Evolutionary conservation across 257 asterid species (phyloP), one percentile per base, ranked within the genome.

Genomic region (Capsicum pubescens): DNA sequence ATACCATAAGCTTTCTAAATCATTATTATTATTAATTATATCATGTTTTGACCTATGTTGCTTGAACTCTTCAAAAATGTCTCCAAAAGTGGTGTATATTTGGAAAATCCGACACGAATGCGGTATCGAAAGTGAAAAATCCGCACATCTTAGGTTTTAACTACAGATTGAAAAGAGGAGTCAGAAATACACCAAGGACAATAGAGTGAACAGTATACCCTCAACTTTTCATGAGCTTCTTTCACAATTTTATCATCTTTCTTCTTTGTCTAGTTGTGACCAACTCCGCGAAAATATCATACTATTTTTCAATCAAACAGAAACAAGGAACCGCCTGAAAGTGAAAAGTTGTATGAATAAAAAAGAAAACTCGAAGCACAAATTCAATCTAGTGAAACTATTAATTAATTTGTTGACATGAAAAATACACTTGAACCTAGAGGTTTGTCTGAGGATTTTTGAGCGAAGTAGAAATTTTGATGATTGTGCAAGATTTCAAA

Each of bases 161-260:
- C 26, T 50, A 50, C 55, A 50, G 55, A 50, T 50, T 50, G 55
- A 50, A 50, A 50, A 39, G 5, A 39, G 44, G 5, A 39, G 5
- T 39, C 48, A 44, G 48, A 44, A 44, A 44, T 3, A 44, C 48
- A 44, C 48, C 48, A 44, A 44, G 48, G 44, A 26, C 17, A 64
- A 64, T 3, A 64, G 8, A 64, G 42, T 36, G 42, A 36, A 1
- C 42, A 36, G 17, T 16, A 64, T 32, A 77, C 83, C 88, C 83
- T 86, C 67, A 86, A 79, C 76, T 69, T 83, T 63, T 86, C 88
- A 83, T 86, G 88, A 67, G 88, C 87, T 61, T 86, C 88, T 83
- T 83, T 21, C 48, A 86, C 88, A 39, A 84, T 86, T 76, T 83
- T 86, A 13, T 87, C 88, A 42, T 86, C 88, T 56, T 83, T 86